A percentile compares a stretch with the other conserved stretches of the same genome.
phyloP scores from a whole-genome alignment of 208 protist genomes.

The Plasmodiophora brassicae region DNA sequence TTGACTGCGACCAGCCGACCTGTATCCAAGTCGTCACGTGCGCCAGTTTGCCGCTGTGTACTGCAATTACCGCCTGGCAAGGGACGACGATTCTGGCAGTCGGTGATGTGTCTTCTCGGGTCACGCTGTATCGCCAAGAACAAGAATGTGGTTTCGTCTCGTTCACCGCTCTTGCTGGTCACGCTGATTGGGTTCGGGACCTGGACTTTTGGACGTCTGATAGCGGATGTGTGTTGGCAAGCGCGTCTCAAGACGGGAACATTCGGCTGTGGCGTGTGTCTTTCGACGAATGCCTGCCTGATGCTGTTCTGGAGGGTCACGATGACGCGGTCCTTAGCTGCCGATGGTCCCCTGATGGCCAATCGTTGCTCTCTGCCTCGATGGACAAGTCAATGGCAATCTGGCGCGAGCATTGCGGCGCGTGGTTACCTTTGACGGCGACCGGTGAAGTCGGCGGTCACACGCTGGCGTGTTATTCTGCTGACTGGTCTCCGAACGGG shows the following conservation, averaged over 20 bases:
- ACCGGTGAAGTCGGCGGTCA: constrained; percentile 19
- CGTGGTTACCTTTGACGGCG: neutral
- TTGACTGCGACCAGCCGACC: too few species aligned
- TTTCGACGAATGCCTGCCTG: neutral
- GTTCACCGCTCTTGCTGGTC: neutral
- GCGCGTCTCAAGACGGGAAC: neutral
- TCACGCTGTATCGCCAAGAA: too few species aligned
- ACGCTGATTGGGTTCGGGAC: neutral
- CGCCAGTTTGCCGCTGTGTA: neutral
- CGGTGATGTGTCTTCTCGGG: too few species aligned
- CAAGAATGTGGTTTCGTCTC: too few species aligned
- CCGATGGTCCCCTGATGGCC: neutral
- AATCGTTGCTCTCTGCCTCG: neutral
- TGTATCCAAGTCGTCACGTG: neutral
- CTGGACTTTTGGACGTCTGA: neutral
- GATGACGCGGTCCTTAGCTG: neutral
- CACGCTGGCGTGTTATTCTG: neutral
- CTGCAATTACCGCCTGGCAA: neutral
- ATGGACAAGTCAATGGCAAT: neutral
- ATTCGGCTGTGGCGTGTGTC: neutral
- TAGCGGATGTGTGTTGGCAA: neutral
- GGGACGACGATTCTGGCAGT: neutral
- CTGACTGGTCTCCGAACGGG: neutral
- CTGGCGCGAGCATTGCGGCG: neutral
- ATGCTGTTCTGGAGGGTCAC: neutral